A percentile compares a stretch with the other conserved stretches of the same genome.
Conservation (phyloP, 768 basidiomycete species). For the Mycena capillaripes region DNA sequence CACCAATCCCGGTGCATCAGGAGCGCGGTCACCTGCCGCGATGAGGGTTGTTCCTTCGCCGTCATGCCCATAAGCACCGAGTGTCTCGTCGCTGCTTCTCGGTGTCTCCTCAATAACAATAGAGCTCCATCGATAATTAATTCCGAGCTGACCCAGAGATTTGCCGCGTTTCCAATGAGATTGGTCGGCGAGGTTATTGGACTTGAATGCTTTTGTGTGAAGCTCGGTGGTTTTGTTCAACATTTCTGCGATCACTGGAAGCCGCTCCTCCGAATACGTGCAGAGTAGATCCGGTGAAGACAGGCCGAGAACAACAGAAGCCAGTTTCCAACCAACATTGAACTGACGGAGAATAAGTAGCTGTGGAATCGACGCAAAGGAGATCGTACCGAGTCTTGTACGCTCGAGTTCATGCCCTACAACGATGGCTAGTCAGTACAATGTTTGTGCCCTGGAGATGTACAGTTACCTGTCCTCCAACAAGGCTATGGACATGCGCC, state of each 20-base stretch:
- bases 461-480: not conserved
- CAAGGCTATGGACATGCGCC: not conserved
- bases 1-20: not conserved
- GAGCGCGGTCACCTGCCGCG: not conserved
- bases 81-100: not conserved
- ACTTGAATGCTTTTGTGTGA: not conserved
- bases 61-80: not conserved
- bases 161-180: not conserved
- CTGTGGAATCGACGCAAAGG: not conserved
- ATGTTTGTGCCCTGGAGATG: not conserved
- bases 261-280: not conserved
- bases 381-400: not conserved
- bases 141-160: not conserved
- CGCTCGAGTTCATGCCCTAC: not conserved
- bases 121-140: conserved; percentile 1
- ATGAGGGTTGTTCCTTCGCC: not conserved
- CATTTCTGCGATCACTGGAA: not conserved
- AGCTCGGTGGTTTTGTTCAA: not conserved
- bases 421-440: not conserved
- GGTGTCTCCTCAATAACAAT: not conserved
- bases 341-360: too few relatives aligned
- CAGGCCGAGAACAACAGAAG: not conserved
- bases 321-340: not conserved
- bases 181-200: not conserved
- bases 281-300: not conserved